Conservation (phyloP, 2,329 filamentous ascomycete species). For the Venturia asperata region DNA sequence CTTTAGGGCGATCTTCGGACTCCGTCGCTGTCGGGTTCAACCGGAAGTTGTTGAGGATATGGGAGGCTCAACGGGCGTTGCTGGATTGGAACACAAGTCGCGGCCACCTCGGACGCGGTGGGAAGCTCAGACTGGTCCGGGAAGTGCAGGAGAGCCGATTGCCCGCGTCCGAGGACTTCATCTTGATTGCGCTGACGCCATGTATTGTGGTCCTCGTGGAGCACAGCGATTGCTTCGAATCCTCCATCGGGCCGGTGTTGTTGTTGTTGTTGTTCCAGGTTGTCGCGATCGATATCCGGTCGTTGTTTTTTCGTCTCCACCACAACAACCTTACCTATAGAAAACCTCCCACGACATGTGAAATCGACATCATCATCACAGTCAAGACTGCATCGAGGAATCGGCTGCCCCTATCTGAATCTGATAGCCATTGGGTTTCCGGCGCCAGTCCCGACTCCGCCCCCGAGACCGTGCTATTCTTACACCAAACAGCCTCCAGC, state of each 20-base stretch:
- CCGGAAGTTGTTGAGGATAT: constrained; percentile 11
- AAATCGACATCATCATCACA: neutral
- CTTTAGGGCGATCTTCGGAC: neutral
- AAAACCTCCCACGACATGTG: constrained; percentile 2
- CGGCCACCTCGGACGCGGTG: constrained; percentile 6
- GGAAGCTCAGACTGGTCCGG: constrained; percentile 28
- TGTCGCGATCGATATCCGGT: neutral
- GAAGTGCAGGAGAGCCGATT: constrained; percentile 28
- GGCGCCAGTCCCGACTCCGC: neutral
- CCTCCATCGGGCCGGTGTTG: constrained; percentile 2
- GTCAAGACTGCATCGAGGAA: neutral
- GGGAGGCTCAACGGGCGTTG: constrained; percentile 7
- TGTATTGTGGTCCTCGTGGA: constrained; percentile 5
- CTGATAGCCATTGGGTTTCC: too few species aligned
- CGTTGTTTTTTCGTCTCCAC: neutral
- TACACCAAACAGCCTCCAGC: neutral
- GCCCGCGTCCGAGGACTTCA: constrained; percentile 17
- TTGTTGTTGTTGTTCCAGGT: too few species aligned
- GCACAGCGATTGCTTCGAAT: neutral
- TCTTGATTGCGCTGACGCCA: constrained; percentile 12
- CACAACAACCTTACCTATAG: too few species aligned
- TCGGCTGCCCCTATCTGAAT: too few species aligned
- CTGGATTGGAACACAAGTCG: neutral
- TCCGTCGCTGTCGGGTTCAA: constrained; percentile 9
- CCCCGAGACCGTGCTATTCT: neutral